Percentiles rank a stretch among this genome's conserved stretches.
phyloP scores from a whole-genome alignment of 1,284 basidiomycete species.

The Exobasidium cylindrosporum region DNA sequence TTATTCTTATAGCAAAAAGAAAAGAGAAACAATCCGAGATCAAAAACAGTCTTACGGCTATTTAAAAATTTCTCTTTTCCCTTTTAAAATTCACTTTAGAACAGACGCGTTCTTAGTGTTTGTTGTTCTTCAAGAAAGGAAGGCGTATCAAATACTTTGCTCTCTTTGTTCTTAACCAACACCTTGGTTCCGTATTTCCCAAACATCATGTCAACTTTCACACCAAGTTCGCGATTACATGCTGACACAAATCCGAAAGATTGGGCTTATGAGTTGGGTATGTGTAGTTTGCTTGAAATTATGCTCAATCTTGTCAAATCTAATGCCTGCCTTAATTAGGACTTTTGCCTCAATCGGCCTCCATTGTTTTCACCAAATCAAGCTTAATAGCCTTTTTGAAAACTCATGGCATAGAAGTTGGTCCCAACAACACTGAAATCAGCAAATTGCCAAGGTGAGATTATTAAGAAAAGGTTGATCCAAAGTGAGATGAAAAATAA shows the following conservation, averaged over 20 bases:
- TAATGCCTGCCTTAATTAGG: too few relatives aligned
- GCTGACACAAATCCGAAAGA: constrained; percentile 41
- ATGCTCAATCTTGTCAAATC: not conserved
- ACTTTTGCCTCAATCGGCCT: constrained; percentile 27
- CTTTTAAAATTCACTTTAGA: too few relatives aligned
- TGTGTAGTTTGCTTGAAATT: constrained; percentile 4
- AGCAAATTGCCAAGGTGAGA: constrained; percentile 36
- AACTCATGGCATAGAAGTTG: constrained; percentile 41
- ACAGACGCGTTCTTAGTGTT: too few relatives aligned
- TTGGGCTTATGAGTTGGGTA: constrained; percentile 46
- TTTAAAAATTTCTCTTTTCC: too few relatives aligned
- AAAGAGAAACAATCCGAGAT: too few relatives aligned
- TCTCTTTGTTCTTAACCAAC: too few relatives aligned
- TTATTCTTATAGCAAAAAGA: too few relatives aligned
- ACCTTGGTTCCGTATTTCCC: too few relatives aligned
- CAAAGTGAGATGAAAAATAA: not conserved
- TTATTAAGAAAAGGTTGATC: not conserved
- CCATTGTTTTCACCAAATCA: constrained; percentile 46
- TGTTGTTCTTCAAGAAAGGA: too few relatives aligned
- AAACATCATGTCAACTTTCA: constrained; percentile 31
- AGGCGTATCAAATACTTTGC: too few relatives aligned
- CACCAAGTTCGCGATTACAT: constrained; percentile 31
- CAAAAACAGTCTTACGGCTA: too few relatives aligned
- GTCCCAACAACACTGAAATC: constrained; percentile 43
- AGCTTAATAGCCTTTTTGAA: constrained; percentile 43